Evolutionary conservation across 192 early-diverging fungal genomes (phyloP), one percentile per base, ranked within the genome.

Genomic region (Backusella australiensis): DNA sequence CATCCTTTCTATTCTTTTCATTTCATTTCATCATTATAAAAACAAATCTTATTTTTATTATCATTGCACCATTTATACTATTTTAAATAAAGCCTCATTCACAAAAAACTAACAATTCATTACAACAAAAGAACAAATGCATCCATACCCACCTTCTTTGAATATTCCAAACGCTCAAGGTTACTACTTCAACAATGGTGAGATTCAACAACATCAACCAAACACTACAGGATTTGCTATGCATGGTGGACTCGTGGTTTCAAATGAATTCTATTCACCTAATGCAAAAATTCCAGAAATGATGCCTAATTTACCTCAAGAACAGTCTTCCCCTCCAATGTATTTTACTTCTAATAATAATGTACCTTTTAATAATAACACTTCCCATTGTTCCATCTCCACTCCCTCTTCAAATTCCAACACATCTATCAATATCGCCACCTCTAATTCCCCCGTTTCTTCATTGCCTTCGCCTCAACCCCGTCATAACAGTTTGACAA

Each of bases 291-390:
- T 3, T 11, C 23, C 21, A 26, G 23, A 63, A 14, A 63, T 12
- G 56, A 63, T 63, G 56, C 26, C 21, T 63, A 63, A 63, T 63
- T 26, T 63, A 63, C 9, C 56, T 63, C 56, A 63, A 63, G 56
- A 63, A 12, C 56, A 63, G 1, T 12, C 56, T 11, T 29, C 56
- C 29, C 56, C 56, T 12, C 26, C 56, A 63, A 63, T 63, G 23
- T 63, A 29, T 12, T 63, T 29, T 29, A 15, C 23, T 29, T 1
- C 56, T 29, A 12, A 19, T 49, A 49, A 23, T 63, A 63, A 26
- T 63, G 56, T 63, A 63, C 56, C 56, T 63, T 63, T 63, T 29
- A 63, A 29, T 63, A 63, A 63, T 29, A 63, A 63, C 4, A 26
- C 53, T 14, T 14, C 56, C 26, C 14, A 29, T 63, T 26, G 23